Evolutionary conservation across 805 yeast genomes (phyloP).

Genomic region (Yarrowia bubula): DNA sequence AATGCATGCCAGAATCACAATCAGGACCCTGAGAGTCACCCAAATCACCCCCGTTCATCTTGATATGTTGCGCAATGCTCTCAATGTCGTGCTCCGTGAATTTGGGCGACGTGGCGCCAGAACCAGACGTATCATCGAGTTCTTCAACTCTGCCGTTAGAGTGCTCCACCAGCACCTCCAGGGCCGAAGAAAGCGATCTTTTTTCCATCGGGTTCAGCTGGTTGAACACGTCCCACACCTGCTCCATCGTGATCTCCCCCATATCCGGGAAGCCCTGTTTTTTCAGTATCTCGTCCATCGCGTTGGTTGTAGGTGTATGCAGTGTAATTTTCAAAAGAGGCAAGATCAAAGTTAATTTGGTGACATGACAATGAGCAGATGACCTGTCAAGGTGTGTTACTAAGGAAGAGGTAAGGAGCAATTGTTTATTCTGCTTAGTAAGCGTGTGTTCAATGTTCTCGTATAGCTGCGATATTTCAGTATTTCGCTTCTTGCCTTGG

Average conservation of each 20-base stretch:
- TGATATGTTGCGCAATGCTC: background rate
- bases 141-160: constrained; percentile 10
- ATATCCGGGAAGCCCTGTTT: constrained; percentile 26
- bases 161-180: constrained; percentile 19
- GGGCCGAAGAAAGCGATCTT: background rate
- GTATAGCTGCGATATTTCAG: no score
- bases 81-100: background rate
- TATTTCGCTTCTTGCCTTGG: no score
- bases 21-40: background rate
- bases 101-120: background rate
- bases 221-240: constrained; percentile 26
- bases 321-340: background rate
- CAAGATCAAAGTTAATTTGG: background rate
- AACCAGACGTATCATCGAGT: background rate
- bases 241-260: constrained; percentile 26
- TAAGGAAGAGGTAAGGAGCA: no score
- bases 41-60: background rate
- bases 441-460: no score
- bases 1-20: background rate
- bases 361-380: background rate
- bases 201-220: constrained; percentile 25
- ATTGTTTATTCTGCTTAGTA: no score
- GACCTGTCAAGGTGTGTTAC: background rate
- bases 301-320: background rate
- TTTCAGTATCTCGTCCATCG: constrained; percentile 12